Base-by-base conservation (phyloP, 768 basidiomycete genomes). In the Boletus sp. region DNA sequence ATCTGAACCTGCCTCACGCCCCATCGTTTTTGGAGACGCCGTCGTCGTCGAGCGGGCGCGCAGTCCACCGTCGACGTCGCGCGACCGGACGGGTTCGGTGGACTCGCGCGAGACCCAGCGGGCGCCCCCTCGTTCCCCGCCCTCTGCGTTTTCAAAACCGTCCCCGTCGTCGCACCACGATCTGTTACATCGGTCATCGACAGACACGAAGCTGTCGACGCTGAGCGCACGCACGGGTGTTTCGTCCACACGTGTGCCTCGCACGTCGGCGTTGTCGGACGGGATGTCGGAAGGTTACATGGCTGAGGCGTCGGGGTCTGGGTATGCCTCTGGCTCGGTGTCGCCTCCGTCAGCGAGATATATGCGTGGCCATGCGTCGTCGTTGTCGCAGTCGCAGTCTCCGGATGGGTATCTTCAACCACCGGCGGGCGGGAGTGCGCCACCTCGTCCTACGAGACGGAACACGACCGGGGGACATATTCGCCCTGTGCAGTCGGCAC, bases 391-490 rank as follows among this genome's bases (percentile, higher is more conserved):
- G 52, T 56, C 57, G 5, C 63, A 71, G 24, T 66, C 67, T 50
- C 73, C 63, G 61, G 84, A 75, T 65, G 79, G 76, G 4, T 78
- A 80, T 66, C 80, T 85, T 4, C 84, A 83, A 41, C 83, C 84
- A 4, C 80, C 83, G 0, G 15, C 55, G 10, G 52, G 65, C 18
- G 58, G 45, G 35, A 58, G 60, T 7, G 47, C 55, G n/a, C 64
- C 72, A 5, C 62, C 54, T 35, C 80, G 76, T 15, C 81, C 84
- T 20, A 68, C 78, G 6, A 80, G 90, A 14, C 78, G 90, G 28
- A 89, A 91, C 64, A 91, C 90, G 2, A 90, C 83, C 0, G 87
- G 89, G 4, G 83, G 86, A 0, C 60, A 61, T 20, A 70, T 73
- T 66, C 75, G 62, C 12, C 42, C 56, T 11, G 67, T 62, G 14